Conservation (phyloP, 148 eudicot species). For the Drosera capensis region DNA sequence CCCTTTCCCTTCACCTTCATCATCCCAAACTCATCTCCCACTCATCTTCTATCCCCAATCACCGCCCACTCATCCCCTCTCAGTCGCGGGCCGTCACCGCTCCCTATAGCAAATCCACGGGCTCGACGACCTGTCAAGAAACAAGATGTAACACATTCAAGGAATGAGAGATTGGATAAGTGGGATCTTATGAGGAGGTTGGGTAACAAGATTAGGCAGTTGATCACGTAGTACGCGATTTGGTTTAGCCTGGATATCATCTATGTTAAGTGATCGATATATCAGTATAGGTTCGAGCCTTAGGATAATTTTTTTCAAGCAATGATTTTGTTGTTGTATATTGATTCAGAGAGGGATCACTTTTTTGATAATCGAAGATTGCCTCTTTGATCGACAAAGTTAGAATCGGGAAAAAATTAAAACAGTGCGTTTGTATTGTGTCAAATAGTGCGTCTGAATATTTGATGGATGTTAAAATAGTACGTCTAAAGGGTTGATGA, state of each 20-base stretch:
- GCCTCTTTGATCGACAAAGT: no score
- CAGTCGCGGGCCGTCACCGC: not conserved
- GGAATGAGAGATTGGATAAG: slow-evolving; percentile 74
- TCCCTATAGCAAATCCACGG: slow-evolving; percentile 53
- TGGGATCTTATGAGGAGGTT: slow-evolving; percentile 96
- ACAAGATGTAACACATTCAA: slow-evolving; percentile 69
- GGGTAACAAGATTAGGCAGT: slow-evolving; percentile 49
- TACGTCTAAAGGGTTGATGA: no score
- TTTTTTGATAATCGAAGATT: no score
- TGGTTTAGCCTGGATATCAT: slow-evolving; percentile 94
- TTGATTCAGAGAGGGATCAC: slow-evolving; percentile 43
- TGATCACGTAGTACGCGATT: slow-evolving; percentile 85
- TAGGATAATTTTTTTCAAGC: slow-evolving; percentile 60
- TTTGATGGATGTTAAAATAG: no score
- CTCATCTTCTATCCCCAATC: slow-evolving; percentile 6
- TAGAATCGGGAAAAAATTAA: no score
- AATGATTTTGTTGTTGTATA: slow-evolving; percentile 52
- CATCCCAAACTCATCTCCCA: slow-evolving; percentile 5
- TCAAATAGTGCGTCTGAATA: no score
- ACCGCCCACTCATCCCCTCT: slow-evolving; percentile 1
- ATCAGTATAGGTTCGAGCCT: slow-evolving; percentile 85
- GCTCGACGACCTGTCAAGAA: slow-evolving; percentile 47
- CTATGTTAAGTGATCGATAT: slow-evolving; percentile 80
- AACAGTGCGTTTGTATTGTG: no score
- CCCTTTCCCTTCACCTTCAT: slow-evolving; percentile 10